Conservation (phyloP, 257 asterid species). For the Fraxinus quadrangulata region DNA sequence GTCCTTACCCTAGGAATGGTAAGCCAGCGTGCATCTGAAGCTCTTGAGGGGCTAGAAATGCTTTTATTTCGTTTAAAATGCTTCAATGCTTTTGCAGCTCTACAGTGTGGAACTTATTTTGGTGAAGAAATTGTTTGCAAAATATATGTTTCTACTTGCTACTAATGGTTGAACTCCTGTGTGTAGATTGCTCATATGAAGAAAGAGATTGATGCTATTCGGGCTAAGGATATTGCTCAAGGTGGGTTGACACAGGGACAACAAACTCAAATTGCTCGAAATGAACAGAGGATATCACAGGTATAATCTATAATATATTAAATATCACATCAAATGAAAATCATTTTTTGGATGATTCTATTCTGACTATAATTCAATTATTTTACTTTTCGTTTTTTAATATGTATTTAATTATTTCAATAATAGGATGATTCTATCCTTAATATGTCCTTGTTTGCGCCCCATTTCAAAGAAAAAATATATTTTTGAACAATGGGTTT, state of each 20-base stretch:
- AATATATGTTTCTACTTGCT: slow-evolving; percentile 2
- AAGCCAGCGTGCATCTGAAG: too few species aligned
- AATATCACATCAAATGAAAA: too few species aligned
- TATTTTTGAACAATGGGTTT: too few species aligned
- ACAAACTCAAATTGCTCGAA: slow-evolving; percentile 99
- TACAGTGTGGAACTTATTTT: slow-evolving; percentile 12
- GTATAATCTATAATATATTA: slow-evolving; percentile 32
- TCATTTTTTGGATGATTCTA: too few species aligned
- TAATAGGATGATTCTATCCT: too few species aligned
- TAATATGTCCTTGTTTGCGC: too few species aligned
- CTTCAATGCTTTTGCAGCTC: slow-evolving; percentile 1
- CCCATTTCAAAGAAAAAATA: too few species aligned
- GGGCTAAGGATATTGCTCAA: slow-evolving; percentile 98
- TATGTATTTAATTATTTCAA: too few species aligned
- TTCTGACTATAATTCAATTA: too few species aligned
- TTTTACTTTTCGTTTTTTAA: too few species aligned
- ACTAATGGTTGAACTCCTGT: slow-evolving; percentile 19
- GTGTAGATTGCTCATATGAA: slow-evolving; percentile 94
- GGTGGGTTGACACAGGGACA: slow-evolving; percentile 99
- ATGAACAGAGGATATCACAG: slow-evolving; percentile 97
- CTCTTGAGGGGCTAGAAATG: too few species aligned
- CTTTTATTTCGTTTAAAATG: neutral
- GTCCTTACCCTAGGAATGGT: too few species aligned
- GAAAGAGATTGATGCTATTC: slow-evolving; percentile 98
- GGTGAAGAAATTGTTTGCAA: slow-evolving; percentile 5